Evolutionary conservation across 169 alveolate genomes (phyloP).

Genomic region (Plasmodium vivax): DNA sequence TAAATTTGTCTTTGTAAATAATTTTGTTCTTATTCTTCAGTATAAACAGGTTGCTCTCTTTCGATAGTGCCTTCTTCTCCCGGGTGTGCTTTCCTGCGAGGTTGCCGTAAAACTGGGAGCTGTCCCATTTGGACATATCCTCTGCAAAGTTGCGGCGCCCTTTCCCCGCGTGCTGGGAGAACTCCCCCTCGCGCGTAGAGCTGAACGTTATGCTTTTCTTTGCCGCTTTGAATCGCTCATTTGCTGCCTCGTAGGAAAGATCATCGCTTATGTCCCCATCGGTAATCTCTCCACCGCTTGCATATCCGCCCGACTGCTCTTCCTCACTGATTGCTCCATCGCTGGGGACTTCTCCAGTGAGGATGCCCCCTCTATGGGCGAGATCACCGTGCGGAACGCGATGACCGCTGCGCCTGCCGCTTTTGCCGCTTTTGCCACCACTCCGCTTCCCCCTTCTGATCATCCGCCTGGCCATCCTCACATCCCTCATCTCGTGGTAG

Average conservation of each 20-base stretch:
- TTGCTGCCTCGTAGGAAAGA: background rate
- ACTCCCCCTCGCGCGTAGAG: background rate
- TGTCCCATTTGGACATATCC: background rate
- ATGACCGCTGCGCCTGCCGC: background rate
- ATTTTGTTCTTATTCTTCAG: conserved; percentile 18
- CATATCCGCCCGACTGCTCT: background rate
- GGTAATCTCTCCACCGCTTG: background rate
- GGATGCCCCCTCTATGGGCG: background rate
- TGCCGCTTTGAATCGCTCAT: background rate
- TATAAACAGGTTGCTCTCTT: background rate
- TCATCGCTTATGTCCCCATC: background rate
- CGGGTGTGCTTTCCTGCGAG: background rate
- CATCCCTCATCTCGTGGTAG: conserved; percentile 46
- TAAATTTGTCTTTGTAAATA: conserved; percentile 41
- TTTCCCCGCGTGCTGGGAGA: background rate
- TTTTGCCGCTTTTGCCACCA: background rate
- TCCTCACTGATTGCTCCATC: background rate
- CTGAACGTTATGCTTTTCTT: background rate
- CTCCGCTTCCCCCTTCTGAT: background rate
- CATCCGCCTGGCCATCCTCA: background rate
- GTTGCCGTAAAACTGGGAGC: background rate
- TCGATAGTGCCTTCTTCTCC: background rate
- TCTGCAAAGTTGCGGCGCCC: background rate
- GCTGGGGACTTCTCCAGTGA: background rate
- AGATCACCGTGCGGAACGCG: background rate